Base-by-base conservation (phyloP, 2,329 filamentous ascomycete genomes). In the Mycosphaerella arachidis region DNA sequence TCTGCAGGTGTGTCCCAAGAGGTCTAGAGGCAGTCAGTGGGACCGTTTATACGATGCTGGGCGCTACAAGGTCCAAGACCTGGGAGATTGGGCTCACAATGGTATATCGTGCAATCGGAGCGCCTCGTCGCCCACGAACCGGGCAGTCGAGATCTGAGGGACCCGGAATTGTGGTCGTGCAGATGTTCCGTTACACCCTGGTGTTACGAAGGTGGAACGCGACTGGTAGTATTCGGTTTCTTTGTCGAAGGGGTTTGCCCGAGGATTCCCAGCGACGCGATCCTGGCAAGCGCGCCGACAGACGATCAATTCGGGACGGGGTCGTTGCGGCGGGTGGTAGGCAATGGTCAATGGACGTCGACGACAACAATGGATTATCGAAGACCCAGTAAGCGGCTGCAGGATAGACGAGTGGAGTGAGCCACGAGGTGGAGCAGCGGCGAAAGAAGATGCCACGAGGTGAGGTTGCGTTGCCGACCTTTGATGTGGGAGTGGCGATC, bases 101-200 rank as follows among this genome's bases (percentile, higher is more conserved):
- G 62, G 40, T 51, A 56, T 52, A 60, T 67, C 61, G 66, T 64
- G 63, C 64, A 63, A 67, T 69, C 67, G 66, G 63, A 64, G 72
- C 73, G 73, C 60, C 67, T 76, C 74, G 59, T 69, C 67, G 70
- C 68, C 69, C 67, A 67, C 68, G 69, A 68, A 72, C 57, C 66
- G 68, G 69, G 61, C 51, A 62, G 67, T 73, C 73, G 65, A 69
- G 68, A 71, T 72, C 75, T 69, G 72, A 71, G 37, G 61, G 68
- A 64, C 74, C 77, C 76, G 72, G 65, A 73, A 75, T 74, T 73
- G 75, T 75, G 77, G 76, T 77, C 73, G 77, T 74, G 77, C 76
- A 79, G 75, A 76, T 71, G 74, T 72, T 70, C 76, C 76, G 76
- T 73, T 70, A 77, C 77, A 73, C 69, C 54, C 56, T 55, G 56